phyloP scores from a whole-genome alignment of 768 basidiomycete genomes.

The Pleurotus tuber-regium region DNA sequence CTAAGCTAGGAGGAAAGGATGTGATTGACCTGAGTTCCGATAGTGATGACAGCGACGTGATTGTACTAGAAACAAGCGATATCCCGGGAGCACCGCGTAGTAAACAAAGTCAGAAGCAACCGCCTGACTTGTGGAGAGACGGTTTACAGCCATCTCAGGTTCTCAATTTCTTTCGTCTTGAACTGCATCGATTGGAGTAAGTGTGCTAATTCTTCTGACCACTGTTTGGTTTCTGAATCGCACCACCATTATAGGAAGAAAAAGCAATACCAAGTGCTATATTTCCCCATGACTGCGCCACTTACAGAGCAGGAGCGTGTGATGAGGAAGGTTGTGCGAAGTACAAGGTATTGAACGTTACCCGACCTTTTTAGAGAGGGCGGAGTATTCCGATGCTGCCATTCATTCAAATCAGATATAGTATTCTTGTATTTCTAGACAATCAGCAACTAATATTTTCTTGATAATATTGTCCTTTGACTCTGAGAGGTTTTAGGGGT shows the following conservation, averaged over 20 bases:
- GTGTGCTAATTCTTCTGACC: background rate
- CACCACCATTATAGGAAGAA: slow-evolving; percentile 40
- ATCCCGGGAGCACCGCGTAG: slow-evolving; percentile 12
- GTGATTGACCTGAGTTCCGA: slow-evolving; percentile 17
- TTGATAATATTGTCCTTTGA: too few species aligned
- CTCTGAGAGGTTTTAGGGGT: too few species aligned
- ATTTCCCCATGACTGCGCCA: slow-evolving; percentile 70
- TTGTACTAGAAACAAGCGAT: slow-evolving; percentile 13
- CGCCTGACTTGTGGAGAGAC: slow-evolving; percentile 8
- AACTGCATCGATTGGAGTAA: slow-evolving; percentile 35
- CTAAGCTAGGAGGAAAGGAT: background rate
- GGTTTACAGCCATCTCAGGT: slow-evolving; percentile 32
- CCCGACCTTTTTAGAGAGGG: too few species aligned
- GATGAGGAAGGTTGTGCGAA: slow-evolving; percentile 50
- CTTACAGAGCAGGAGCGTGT: slow-evolving; percentile 52
- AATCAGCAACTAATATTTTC: too few species aligned
- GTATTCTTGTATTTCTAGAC: too few species aligned
- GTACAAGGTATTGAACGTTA: slow-evolving; percentile 39
- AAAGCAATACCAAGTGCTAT: slow-evolving; percentile 77
- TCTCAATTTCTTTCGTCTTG: slow-evolving; percentile 50
- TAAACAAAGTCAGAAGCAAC: background rate
- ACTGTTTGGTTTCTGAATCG: slow-evolving; percentile 8
- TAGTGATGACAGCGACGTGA: slow-evolving; percentile 29
- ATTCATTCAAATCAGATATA: too few species aligned
- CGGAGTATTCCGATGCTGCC: too few species aligned